These are phyloP conservation scores for Penstemon newberryi DNA, from an alignment of 257 asterid species.

Conservation along the genomic window DNA sequence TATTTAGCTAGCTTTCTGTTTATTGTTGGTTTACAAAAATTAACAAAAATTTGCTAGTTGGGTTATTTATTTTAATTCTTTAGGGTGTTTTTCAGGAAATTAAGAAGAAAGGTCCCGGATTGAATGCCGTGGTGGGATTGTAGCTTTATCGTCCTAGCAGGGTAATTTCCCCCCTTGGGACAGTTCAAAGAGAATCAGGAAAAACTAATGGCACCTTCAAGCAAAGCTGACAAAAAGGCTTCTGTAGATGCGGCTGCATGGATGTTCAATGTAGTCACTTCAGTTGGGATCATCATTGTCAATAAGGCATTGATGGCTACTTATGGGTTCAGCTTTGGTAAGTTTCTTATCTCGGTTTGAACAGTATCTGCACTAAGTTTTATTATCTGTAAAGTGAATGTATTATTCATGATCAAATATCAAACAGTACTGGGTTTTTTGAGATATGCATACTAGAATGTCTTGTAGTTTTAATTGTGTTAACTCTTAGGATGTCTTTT, in stretches of 20 bases:
- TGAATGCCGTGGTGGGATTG: conserved; percentile 42
- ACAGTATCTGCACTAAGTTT: conserved; percentile 11
- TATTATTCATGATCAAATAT: conserved; percentile 2
- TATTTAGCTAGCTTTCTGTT: background rate
- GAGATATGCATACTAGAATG: conserved; percentile 13
- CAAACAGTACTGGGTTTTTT: conserved; percentile 17
- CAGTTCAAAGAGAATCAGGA: conserved; percentile 30
- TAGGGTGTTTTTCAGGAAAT: background rate
- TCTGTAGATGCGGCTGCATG: conserved; percentile 88
- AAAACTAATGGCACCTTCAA: conserved; percentile 71
- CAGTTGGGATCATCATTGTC: conserved; percentile 93
- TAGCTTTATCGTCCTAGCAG: conserved; percentile 46
- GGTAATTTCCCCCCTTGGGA: conserved; percentile 42
- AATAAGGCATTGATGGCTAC: conserved; percentile 97
- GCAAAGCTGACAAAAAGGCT: conserved; percentile 95
- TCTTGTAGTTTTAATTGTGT: conserved; percentile 2
- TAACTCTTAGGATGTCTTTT: background rate
- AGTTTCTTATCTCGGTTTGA: conserved; percentile 22
- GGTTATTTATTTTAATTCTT: background rate
- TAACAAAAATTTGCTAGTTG: background rate
- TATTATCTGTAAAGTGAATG: conserved; percentile 10
- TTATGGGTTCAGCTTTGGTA: conserved; percentile 97
- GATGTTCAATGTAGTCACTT: conserved; percentile 94
- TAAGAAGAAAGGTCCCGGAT: conserved; percentile 19
- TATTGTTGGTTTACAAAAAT: too few species aligned